Evolutionary conservation across 2,329 filamentous ascomycete species (phyloP), one percentile per base, ranked within the genome.

Genomic region (Cladosporium halotolerans): DNA sequence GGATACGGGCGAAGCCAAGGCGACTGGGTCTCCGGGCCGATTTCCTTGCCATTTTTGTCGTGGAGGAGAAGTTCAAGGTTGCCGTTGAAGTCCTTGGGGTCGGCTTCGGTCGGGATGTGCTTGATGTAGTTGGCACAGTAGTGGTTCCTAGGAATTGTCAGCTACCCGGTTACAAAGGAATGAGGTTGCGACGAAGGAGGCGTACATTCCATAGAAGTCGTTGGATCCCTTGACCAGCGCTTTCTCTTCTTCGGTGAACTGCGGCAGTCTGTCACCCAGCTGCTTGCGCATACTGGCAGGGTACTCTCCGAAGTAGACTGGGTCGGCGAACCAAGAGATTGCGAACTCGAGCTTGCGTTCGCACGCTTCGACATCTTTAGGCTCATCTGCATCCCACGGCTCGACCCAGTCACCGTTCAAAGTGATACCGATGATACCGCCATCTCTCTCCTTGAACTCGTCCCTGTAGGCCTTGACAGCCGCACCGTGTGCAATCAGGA

Each of bases 121-220:
- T 83, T 84, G 73, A 95, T 84, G 73, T 88, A 95, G 77, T 93
- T 88, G 66, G 88, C 86, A 47, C 88, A 91, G 76, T 95, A 95
- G 77, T 90, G 86, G 76, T 95, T 95, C 62, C 62, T 67, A 31
- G 2, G 4, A 31, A 4, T 7, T 38, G 48, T 51, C 33, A 51
- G 40, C 11, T 18, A 9, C 3, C 6, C 14, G 23, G n/a, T 6
- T 19, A 13, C 8, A 9, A 9, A 7, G 3, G 33, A 7, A 8
- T 19, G 10, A 42, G 16, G 9, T 14, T 9, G 16, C 16, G n/a
- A 18, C 9, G 23, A 32, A 16, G n/a, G 23, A 23, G 3, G 31
- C 45, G 10, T 53, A 55, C 88, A 92, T 92, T 69, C 88, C 89
- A 71, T 95, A 95, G 72, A 95, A 95, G 75, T 95, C 89, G 70